Evolutionary conservation across 441 rosid species (phyloP), one percentile per base, ranked within the genome.

Genomic region (Metrosideros polymorpha): DNA sequence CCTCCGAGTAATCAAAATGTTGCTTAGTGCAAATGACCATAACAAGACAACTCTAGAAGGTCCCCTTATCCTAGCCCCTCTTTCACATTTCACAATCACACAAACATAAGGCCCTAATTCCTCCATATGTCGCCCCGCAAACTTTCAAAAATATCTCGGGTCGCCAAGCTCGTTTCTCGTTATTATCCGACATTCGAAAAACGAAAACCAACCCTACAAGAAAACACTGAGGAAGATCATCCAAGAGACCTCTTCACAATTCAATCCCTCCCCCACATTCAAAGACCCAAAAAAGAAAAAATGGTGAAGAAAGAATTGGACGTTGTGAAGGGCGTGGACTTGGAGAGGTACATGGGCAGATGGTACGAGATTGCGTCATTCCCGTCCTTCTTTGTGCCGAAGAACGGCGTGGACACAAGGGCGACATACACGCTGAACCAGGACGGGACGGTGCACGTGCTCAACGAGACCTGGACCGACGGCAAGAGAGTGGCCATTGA

Each of bases 331-430:
- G 92, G 91, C 2, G 86, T 97, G 12, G 98, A 97, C 88, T 2
- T 96, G 83, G 82, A 90, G 83, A 91, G 97, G 42, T 97, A 94
- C 92, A 94, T 94, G 98, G 99, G 99, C 9, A 93, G 99, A 55
- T 96, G 99, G 99, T 94, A 97, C 88, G 99, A 97, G 90, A 94
- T 97, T 32, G 99, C 99, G 12, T 94, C 96, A 19, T 94, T 96
- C 85, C 99, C 97, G 0, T 94, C 99, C 22, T 12, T 45, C 12
- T 92, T 92, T 87, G 99, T 94, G 87, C 99, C 99, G 1, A 93
- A 86, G 86, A 84, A 94, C 89, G 99, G 99, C 9, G 93, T 2
- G 84, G 91, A 96, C 92, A 95, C 98, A 3, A 93, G 98, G 61
- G 99, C 99, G 25, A 97, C 98, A 6, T 96, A 96, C 86, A 94